Percentiles rank a stretch among this genome's conserved stretches.
phyloP scores from a whole-genome alignment of 768 basidiomycete species.

The Tricholoma bakamatsutake region DNA sequence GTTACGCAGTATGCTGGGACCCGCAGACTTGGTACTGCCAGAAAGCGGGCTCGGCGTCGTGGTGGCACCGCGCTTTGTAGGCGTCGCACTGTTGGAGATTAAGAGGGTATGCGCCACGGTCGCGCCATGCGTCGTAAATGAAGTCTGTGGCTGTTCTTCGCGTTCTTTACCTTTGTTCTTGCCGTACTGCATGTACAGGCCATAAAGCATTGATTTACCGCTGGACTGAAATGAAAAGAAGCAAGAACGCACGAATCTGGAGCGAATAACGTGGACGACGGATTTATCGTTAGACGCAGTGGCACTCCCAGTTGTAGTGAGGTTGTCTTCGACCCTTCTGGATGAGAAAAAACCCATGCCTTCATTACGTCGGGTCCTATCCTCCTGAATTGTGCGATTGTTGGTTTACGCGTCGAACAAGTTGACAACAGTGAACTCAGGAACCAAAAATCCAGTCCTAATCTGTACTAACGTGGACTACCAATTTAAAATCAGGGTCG shows the following conservation, averaged over 20 bases:
- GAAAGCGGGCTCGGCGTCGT: conserved; percentile 21
- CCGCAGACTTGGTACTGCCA: conserved; percentile 15
- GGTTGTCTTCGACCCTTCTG: conserved; percentile 37
- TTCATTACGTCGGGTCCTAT: conserved; percentile 28
- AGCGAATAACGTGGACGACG: conserved; percentile 53
- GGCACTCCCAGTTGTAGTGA: conserved; percentile 11
- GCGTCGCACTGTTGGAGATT: conserved; percentile 20
- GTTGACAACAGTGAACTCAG: not conserved
- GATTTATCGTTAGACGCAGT: conserved; percentile 31
- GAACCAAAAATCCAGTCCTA: not conserved
- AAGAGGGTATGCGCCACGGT: conserved; percentile 35
- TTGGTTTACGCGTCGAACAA: not conserved
- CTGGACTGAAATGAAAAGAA: conserved; percentile 14
- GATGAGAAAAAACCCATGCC: conserved; percentile 52
- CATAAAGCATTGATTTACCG: conserved; percentile 12
- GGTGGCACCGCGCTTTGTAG: conserved; percentile 2
- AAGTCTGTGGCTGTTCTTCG: conserved; percentile 28
- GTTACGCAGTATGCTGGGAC: conserved; percentile 23
- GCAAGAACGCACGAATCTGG: conserved; percentile 46
- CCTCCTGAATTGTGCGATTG: not conserved
- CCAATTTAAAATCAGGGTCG: not conserved
- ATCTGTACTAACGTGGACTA: not conserved
- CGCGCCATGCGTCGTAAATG: conserved; percentile 25
- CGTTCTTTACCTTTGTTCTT: conserved; percentile 55
- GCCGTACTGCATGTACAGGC: conserved; percentile 37